These are phyloP conservation scores for Linaria vulgaris DNA, from an alignment of 257 asterid genomes.

Conservation along the genomic window DNA sequence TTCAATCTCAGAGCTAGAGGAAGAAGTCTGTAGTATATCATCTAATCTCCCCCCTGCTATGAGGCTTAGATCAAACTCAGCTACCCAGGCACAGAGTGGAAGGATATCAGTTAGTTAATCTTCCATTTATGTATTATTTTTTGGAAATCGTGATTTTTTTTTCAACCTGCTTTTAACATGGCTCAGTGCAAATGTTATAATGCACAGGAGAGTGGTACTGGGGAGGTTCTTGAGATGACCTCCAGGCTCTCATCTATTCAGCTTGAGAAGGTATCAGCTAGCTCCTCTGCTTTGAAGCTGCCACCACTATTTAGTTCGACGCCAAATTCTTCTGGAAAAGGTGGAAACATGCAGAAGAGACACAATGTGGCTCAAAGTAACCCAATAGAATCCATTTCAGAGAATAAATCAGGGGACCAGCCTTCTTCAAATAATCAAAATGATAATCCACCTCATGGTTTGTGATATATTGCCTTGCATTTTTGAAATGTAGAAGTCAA, in stretches of 20 bases:
- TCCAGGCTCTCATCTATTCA: slow-evolving; percentile 79
- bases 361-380: slow-evolving; percentile 51
- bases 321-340: slow-evolving; percentile 82
- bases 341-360: slow-evolving; percentile 71
- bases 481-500: slow-evolving; percentile 16
- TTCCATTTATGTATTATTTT: not conserved
- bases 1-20: slow-evolving; percentile 80
- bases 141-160: slow-evolving; percentile 8
- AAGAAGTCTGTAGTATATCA: slow-evolving; percentile 80
- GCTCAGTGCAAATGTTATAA: slow-evolving; percentile 22
- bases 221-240: slow-evolving; percentile 68
- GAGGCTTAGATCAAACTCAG: slow-evolving; percentile 67
- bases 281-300: slow-evolving; percentile 83
- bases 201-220: slow-evolving; percentile 64
- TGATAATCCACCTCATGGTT: slow-evolving; percentile 63
- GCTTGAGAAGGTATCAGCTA: slow-evolving; percentile 72
- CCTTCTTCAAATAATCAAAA: slow-evolving; percentile 40
- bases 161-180: slow-evolving; percentile 23
- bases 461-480: slow-evolving; percentile 31
- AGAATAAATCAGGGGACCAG: slow-evolving; percentile 50
- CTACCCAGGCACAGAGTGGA: slow-evolving; percentile 70
- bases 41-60: slow-evolving; percentile 57
- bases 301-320: slow-evolving; percentile 93
- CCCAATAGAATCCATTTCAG: slow-evolving; percentile 50
- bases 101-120: slow-evolving; percentile 55